phyloP scores from a whole-genome alignment of 2,329 filamentous ascomycete genomes.

The Curvularia sp. region DNA sequence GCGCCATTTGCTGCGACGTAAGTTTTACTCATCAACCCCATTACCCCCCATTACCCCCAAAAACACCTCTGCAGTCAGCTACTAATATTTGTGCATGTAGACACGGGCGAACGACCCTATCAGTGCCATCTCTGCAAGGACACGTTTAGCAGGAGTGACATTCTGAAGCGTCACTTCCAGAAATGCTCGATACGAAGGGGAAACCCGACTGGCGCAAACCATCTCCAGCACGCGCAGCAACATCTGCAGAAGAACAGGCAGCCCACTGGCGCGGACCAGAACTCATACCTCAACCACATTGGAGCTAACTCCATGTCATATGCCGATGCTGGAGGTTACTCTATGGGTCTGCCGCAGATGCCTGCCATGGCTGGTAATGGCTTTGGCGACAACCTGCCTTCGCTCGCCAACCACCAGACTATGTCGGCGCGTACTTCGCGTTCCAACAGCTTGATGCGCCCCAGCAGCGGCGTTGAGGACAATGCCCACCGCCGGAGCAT shows the following conservation, averaged over 20 bases:
- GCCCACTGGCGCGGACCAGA: conserved; percentile 45
- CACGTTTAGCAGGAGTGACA: conserved; percentile 97
- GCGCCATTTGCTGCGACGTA: conserved; percentile 93
- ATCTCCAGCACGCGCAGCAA: conserved; percentile 90
- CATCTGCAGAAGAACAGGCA: conserved; percentile 75
- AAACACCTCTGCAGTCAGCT: conserved; percentile 6
- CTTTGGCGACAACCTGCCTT: conserved; percentile 49
- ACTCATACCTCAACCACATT: conserved; percentile 48
- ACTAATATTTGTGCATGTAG: conserved; percentile 60
- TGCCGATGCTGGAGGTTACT: conserved; percentile 39
- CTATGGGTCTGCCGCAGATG: conserved; percentile 48
- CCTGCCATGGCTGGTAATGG: conserved; percentile 41
- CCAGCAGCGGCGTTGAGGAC: conserved; percentile 48
- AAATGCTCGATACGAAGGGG: conserved; percentile 97
- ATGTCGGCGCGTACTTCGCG: conserved; percentile 58
- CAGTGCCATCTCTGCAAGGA: conserved; percentile 98
- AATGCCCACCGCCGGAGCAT: conserved; percentile 45
- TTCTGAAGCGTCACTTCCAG: conserved; percentile 98
- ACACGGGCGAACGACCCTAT: conserved; percentile 97
- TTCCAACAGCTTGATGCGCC: conserved; percentile 59
- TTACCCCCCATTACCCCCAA: too few relatives aligned
- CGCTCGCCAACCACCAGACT: conserved; percentile 51
- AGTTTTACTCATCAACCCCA: conserved; percentile 62
- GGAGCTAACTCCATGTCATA: conserved; percentile 46
- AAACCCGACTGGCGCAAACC: conserved; percentile 92